Percentiles rank a stretch among this genome's conserved stretches.
Conservation (phyloP, 306 rosid genomes). For the Potentilla sterilis region DNA sequence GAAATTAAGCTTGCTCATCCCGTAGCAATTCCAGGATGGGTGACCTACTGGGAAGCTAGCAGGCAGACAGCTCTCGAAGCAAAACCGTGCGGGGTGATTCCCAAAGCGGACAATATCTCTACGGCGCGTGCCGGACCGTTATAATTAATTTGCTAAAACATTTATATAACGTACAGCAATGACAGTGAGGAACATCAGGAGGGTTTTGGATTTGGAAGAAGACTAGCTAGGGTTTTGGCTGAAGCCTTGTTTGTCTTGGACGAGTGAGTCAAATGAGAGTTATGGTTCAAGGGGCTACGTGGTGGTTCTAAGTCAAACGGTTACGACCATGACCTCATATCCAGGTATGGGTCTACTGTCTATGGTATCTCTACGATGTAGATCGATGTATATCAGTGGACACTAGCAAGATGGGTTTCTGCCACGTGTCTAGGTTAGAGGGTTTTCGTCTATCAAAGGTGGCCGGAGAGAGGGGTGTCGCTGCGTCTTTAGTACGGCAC, state of each 20-base stretch:
- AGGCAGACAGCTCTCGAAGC: too few relatives aligned
- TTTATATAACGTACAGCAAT: too few relatives aligned
- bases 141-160: background rate
- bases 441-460: background rate
- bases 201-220: background rate
- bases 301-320: conserved; percentile 61
- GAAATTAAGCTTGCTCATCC: too few relatives aligned
- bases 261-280: conserved; percentile 42
- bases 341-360: conserved; percentile 27
- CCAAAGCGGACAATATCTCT: too few relatives aligned
- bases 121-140: too few relatives aligned
- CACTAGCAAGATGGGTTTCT: conserved; percentile 24
- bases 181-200: conserved; percentile 3
- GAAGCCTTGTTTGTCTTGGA: background rate
- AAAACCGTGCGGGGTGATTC: too few relatives aligned
- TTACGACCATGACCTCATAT: conserved; percentile 65
- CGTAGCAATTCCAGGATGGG: too few relatives aligned
- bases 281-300: conserved; percentile 34
- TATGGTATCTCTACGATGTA: conserved; percentile 27
- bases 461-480: too few relatives aligned
- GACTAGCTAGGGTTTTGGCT: background rate
- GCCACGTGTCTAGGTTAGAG: conserved; percentile 36
- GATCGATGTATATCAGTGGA: conserved; percentile 30
- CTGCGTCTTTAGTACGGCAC: too few relatives aligned
- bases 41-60: too few relatives aligned